Conservation (phyloP, 495 filamentous ascomycete species). For the Chaetomium cochliodes region DNA sequence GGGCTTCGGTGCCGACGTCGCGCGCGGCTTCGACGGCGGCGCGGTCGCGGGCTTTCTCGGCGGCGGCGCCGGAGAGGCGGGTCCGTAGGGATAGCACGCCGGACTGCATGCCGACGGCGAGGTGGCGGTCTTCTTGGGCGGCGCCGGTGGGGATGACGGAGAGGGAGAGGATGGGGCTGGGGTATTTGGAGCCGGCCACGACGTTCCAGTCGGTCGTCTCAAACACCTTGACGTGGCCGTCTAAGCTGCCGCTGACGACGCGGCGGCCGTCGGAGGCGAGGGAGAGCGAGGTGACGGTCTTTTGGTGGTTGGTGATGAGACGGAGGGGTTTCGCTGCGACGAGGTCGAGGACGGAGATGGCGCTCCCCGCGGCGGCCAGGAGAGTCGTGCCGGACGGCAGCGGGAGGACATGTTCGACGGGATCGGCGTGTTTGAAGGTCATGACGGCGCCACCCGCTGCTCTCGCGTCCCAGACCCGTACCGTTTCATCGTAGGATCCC, state of each 20-base stretch:
- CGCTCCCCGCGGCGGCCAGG: conserved; percentile 78
- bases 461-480: conserved; percentile 89
- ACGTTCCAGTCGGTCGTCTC: conserved; percentile 91
- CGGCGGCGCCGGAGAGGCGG: conserved; percentile 77
- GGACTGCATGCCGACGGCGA: conserved; percentile 91
- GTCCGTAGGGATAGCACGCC: conserved; percentile 87
- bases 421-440: conserved; percentile 87
- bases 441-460: conserved; percentile 66
- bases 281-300: conserved; percentile 84
- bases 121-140: conserved; percentile 77
- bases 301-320: conserved; percentile 90
- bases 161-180: conserved; percentile 81
- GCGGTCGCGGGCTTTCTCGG: conserved; percentile 71
- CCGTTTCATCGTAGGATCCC: conserved; percentile 91
- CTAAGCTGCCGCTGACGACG: conserved; percentile 80
- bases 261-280: conserved; percentile 74
- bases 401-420: conserved; percentile 82
- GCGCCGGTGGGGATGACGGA: conserved; percentile 66
- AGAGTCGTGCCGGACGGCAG: conserved; percentile 83
- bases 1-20: conserved; percentile 66
- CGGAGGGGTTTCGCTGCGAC: conserved; percentile 85
- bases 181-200: conserved; percentile 87
- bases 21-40: conserved; percentile 84
- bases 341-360: conserved; percentile 91
- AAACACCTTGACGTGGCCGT: conserved; percentile 95